A percentile compares a stretch with the other conserved stretches of the same genome.
These are phyloP conservation scores for Hypoxylon sp. DNA, from an alignment of 2,329 filamentous ascomycete species.

Conservation along the genomic window DNA sequence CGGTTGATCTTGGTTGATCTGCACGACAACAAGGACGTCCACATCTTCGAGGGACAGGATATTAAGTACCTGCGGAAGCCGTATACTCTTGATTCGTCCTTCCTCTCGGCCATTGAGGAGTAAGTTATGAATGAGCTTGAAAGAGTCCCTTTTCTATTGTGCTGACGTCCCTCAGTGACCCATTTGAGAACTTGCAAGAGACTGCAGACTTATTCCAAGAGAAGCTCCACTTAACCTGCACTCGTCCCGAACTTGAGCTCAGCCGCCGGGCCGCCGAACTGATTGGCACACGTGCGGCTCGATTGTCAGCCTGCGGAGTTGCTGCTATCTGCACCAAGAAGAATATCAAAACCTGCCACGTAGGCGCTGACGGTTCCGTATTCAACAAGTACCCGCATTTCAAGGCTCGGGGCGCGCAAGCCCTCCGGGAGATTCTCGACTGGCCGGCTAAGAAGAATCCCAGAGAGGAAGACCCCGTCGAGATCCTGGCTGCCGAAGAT, in stretches of 20 bases:
- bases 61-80: conserved; percentile 84
- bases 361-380: conserved; percentile 95
- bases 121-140: conserved; percentile 58
- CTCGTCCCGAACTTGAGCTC: conserved; percentile 86
- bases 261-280: conserved; percentile 91
- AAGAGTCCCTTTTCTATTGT: conserved; percentile 18
- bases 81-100: conserved; percentile 92
- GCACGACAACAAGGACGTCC: conserved; percentile 80
- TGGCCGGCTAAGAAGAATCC: conserved; percentile 81
- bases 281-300: conserved; percentile 93
- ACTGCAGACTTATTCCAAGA: conserved; percentile 85
- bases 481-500: conserved; percentile 92
- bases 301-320: conserved; percentile 93
- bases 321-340: conserved; percentile 98
- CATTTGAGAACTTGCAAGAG: conserved; percentile 94
- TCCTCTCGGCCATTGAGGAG: conserved; percentile 94
- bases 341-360: conserved; percentile 87
- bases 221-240: conserved; percentile 79
- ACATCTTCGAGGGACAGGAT: conserved; percentile 88
- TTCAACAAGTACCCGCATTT: conserved; percentile 99
- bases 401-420: conserved; percentile 90
- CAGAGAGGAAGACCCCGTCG: conserved; percentile 87
- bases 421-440: conserved; percentile 94
- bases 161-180: conserved; percentile 72
- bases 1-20: conserved; percentile 88